These are phyloP conservation scores for Isatis lusitanica DNA, from an alignment of 441 rosid genomes.

Conservation along the genomic window DNA sequence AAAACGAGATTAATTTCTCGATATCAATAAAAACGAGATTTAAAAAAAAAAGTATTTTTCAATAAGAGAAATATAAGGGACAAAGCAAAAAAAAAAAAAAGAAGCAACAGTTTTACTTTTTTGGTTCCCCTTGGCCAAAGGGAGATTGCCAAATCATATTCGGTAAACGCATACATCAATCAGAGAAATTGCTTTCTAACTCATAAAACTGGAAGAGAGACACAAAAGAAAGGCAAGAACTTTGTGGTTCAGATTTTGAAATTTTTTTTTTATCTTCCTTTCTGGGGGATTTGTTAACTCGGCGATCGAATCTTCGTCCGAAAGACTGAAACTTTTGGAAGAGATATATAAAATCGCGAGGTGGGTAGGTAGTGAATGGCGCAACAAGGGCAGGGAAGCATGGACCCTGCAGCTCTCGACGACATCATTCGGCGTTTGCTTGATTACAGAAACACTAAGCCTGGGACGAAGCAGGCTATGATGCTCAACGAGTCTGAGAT, in stretches of 20 bases:
- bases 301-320: slow-evolving; percentile 1
- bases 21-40: no score
- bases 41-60: not conserved
- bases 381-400: slow-evolving; percentile 44
- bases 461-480: slow-evolving; percentile 64
- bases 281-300: not conserved
- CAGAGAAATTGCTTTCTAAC: not conserved
- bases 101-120: not conserved
- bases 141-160: slow-evolving; percentile 17
- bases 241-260: slow-evolving; percentile 2
- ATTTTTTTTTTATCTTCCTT: not conserved
- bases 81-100: not conserved
- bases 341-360: not conserved
- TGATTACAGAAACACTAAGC: slow-evolving; percentile 58
- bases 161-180: slow-evolving; percentile 13
- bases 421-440: slow-evolving; percentile 65
- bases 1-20: no score
- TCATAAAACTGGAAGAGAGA: not conserved
- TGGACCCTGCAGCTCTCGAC: slow-evolving; percentile 63
- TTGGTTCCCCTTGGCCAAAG: not conserved
- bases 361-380: slow-evolving; percentile 36
- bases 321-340: slow-evolving; percentile 22
- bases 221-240: not conserved
- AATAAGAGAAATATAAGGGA: not conserved
- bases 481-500: slow-evolving; percentile 77